Evolutionary conservation across 2,329 filamentous ascomycete species (phyloP), one percentile per base, ranked within the genome.

Genomic region (Cercospora sp.): DNA sequence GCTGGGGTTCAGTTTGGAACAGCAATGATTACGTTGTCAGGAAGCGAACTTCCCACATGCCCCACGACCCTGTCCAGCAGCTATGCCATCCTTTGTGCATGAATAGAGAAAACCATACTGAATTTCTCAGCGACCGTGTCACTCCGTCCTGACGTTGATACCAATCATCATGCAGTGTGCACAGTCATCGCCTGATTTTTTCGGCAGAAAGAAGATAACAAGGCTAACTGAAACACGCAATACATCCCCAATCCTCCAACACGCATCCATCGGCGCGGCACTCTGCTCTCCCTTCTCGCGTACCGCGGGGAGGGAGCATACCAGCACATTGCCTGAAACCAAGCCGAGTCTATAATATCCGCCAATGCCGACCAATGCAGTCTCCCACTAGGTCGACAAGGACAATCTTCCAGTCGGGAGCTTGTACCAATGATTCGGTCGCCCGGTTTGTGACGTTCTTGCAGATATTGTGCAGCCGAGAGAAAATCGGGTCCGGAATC

Each of bases 281-380:
- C 42, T 10, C 42, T 36, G 5, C 36, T 6, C n/a, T 8, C 12
- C 42, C 18, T 48, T 48, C 8, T 20, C n/a, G 42, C 42, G 42
- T 48, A 45, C 18, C 48, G 23, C 18, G 18, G 23, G 18, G 48
- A 20, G 48, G 26, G 16, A 42, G 18, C 28, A 33, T 31, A 62
- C 33, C 31, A 62, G 60, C 60, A 62, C 40, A 51, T 53, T 53
- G 28, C 36, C 60, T 62, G 60, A 40, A 33, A 58, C 16, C 3
- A 20, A 23, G 20, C 60, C 31, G 60, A 62, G 26, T 62, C 42
- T 62, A 51, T 42, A 18, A 40, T 42, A 31, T 51, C 60, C 60
- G 40, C 60, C 60, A 62, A 62, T 62, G 60, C 60, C 60, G 60
- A 62, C 60, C 60, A 62, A 48, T 62, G 60, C 60, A 51, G 60